Conservation (phyloP, 345 rosid genomes). For the Aquilaria sinensis region DNA sequence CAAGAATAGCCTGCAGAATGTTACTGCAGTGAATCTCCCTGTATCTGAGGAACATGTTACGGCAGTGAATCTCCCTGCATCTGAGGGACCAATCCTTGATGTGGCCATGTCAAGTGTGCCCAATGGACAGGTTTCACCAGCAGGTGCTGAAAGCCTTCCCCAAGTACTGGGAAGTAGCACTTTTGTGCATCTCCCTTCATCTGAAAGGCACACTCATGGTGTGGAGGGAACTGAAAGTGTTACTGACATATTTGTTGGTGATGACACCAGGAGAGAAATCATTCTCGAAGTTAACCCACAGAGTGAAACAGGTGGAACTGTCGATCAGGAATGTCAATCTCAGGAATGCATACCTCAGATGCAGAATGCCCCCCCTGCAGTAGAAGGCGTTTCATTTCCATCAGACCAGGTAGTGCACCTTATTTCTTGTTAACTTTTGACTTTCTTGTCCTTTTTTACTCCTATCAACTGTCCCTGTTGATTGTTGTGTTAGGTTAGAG, state of each 20-base stretch:
- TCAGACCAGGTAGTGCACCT: constrained; percentile 15
- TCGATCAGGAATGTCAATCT: constrained; percentile 9
- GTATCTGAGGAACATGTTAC: constrained; percentile 16
- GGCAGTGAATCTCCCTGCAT: constrained; percentile 13
- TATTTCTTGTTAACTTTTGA: background rate
- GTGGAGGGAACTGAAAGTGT: background rate
- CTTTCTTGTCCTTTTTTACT: too few relatives aligned
- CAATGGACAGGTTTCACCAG: constrained; percentile 20
- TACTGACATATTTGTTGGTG: constrained; percentile 11
- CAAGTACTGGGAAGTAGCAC: too few relatives aligned
- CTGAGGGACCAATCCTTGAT: constrained; percentile 15
- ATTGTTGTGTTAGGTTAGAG: too few relatives aligned
- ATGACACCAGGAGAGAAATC: background rate
- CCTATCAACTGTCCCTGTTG: too few relatives aligned
- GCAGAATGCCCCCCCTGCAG: constrained; percentile 4
- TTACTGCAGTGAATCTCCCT: constrained; percentile 7
- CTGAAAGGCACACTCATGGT: too few relatives aligned
- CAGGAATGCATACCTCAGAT: constrained; percentile 3
- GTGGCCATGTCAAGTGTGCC: constrained; percentile 11
- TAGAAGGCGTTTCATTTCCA: constrained; percentile 8
- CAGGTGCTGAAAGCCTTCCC: constrained; percentile 14
- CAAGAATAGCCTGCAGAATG: constrained; percentile 16
- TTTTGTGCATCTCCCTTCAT: too few relatives aligned
- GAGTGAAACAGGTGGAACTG: constrained; percentile 7
- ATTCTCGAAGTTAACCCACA: background rate